Percentiles rank a stretch among this genome's conserved stretches.
phyloP scores from a whole-genome alignment of 2,329 filamentous ascomycete species.

The Amesomyces nigricolor region DNA sequence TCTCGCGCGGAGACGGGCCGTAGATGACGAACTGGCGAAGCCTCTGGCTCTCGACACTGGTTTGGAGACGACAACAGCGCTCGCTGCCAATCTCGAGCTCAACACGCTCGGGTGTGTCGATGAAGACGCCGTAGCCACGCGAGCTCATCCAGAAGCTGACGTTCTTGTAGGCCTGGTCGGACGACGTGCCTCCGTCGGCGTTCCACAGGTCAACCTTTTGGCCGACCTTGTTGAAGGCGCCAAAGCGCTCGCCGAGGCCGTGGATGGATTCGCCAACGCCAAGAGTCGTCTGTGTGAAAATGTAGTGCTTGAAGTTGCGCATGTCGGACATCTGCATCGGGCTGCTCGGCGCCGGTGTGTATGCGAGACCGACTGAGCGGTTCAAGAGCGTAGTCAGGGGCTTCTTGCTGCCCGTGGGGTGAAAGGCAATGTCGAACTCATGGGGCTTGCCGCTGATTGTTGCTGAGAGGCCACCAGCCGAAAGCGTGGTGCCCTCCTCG shows the following conservation, averaged over 20 bases:
- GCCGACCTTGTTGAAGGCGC: constrained; percentile 70
- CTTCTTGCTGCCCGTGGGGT: constrained; percentile 44
- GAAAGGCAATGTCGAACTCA: constrained; percentile 52
- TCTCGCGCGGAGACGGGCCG: constrained; percentile 65
- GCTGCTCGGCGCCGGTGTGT: constrained; percentile 47
- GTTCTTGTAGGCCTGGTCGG: constrained; percentile 69
- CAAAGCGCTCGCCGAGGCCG: constrained; percentile 71
- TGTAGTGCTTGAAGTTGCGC: constrained; percentile 47
- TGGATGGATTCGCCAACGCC: constrained; percentile 62
- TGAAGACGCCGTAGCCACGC: constrained; percentile 70
- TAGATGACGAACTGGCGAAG: constrained; percentile 71
- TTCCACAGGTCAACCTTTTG: constrained; percentile 63
- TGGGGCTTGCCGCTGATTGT: constrained; percentile 45
- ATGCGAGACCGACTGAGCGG: constrained; percentile 53
- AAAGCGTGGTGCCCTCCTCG: constrained; percentile 43
- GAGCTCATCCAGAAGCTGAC: constrained; percentile 65
- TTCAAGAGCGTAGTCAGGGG: constrained; percentile 49
- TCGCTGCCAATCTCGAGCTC: constrained; percentile 71
- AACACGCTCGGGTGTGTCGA: constrained; percentile 63
- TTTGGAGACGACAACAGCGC: constrained; percentile 64
- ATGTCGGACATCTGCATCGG: constrained; percentile 51
- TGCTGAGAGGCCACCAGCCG: constrained; percentile 46
- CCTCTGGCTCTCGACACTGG: constrained; percentile 61
- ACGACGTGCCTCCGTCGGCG: constrained; percentile 59
- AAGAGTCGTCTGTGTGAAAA: constrained; percentile 51